Evolutionary conservation across 306 rosid species (phyloP).

Genomic region (Adenanthera pavonina): DNA sequence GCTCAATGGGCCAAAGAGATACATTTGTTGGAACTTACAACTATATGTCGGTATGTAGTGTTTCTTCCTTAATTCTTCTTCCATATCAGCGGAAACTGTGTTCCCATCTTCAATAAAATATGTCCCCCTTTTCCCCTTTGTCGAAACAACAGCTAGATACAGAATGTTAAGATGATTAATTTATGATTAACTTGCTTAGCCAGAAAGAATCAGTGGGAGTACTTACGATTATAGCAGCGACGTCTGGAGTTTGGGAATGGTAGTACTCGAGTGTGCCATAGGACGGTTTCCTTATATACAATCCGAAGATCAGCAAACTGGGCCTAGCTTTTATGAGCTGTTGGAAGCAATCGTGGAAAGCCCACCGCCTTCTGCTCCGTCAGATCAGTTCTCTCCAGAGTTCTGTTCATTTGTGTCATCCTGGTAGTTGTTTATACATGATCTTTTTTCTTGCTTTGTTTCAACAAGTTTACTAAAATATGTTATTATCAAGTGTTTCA

Average conservation of each 20-base stretch:
- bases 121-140: not conserved
- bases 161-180: constrained; percentile 23
- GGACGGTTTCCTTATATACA: constrained; percentile 93
- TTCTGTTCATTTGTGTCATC: constrained; percentile 93
- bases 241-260: constrained; percentile 97
- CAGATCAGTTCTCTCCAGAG: constrained; percentile 95
- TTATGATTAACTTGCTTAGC: constrained; percentile 58
- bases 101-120: constrained; percentile 9
- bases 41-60: constrained; percentile 95
- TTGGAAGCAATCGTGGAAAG: constrained; percentile 84
- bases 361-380: constrained; percentile 94
- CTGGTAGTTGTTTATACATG: constrained; percentile 59
- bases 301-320: constrained; percentile 85
- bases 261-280: constrained; percentile 95
- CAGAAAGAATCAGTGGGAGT: constrained; percentile 92
- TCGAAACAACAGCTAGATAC: not conserved
- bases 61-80: constrained; percentile 21
- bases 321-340: constrained; percentile 98
- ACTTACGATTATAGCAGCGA: constrained; percentile 95
- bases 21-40: constrained; percentile 98
- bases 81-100: constrained; percentile 23
- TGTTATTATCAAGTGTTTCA: constrained; percentile 16
- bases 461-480: constrained; percentile 4
- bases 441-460: constrained; percentile 12
- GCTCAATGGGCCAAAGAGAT: constrained; percentile 97